A percentile compares a stretch with the other conserved stretches of the same genome.
Evolutionary conservation across 805 yeast species (phyloP).

Genomic region (Candida coquimbonensis): DNA sequence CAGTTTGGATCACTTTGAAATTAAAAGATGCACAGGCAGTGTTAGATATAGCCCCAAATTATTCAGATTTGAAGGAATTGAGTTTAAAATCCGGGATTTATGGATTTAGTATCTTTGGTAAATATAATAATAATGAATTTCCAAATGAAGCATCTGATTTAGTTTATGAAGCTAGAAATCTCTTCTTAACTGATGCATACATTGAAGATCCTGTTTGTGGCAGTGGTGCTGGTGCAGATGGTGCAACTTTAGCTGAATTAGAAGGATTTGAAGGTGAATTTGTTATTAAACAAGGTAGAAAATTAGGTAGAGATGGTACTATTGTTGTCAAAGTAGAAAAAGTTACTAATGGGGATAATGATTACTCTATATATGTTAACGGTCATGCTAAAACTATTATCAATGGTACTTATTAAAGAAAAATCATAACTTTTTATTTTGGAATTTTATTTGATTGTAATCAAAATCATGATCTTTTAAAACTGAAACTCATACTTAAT

Average conservation of each 20-base stretch:
- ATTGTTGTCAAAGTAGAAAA: constrained; percentile 22
- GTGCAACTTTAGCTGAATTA: constrained; percentile 22
- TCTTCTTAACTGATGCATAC: constrained; percentile 29
- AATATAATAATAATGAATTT: constrained; percentile 15
- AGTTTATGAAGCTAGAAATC: constrained; percentile 36
- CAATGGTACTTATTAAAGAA: constrained; percentile 24
- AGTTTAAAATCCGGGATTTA: constrained; percentile 16
- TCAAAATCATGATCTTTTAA: constrained; percentile 3
- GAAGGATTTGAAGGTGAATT: constrained; percentile 17
- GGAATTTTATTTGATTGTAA: too few species aligned
- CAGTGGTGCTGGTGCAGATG: constrained; percentile 35
- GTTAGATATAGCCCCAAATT: constrained; percentile 27
- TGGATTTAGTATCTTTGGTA: constrained; percentile 37
- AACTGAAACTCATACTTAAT: constrained; percentile 20
- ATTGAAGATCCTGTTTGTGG: constrained; percentile 52
- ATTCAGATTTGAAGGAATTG: constrained; percentile 16
- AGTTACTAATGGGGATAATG: constrained; percentile 5
- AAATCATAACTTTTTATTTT: too few species aligned
- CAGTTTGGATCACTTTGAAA: constrained; percentile 36
- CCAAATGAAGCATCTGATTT: constrained; percentile 9
- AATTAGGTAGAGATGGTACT: constrained; percentile 33
- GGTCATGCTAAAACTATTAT: constrained; percentile 34
- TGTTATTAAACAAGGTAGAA: constrained; percentile 32
- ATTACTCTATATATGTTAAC: constrained; percentile 25
- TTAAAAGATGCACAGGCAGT: constrained; percentile 28